phyloP scores from a whole-genome alignment of 768 basidiomycete species.

The Fistulinella prunicolor region DNA sequence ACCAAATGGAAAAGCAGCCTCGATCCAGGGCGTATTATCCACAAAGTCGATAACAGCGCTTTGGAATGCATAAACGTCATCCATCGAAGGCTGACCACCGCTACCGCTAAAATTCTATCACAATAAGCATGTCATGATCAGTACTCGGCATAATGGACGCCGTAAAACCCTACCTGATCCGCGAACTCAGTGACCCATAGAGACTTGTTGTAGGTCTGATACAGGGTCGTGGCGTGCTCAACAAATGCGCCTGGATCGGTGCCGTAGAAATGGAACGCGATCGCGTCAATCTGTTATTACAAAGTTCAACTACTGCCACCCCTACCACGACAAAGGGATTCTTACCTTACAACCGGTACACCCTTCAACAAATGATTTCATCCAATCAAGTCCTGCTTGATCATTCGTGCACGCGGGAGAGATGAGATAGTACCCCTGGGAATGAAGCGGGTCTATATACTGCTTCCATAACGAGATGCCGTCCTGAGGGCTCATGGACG shows the following conservation, averaged over 20 bases:
- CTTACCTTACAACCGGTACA: conserved; percentile 57
- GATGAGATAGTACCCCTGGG: conserved; percentile 57
- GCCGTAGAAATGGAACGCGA: conserved; percentile 77
- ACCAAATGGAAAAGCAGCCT: conserved; percentile 63
- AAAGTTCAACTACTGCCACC: neutral
- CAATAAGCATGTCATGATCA: neutral
- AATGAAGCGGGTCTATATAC: conserved; percentile 59
- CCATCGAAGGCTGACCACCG: conserved; percentile 38
- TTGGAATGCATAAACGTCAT: conserved; percentile 51
- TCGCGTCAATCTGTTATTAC: conserved; percentile 47
- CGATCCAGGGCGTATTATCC: conserved; percentile 38
- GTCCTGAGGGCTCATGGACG: conserved; percentile 52
- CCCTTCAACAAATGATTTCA: conserved; percentile 50
- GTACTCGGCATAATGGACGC: neutral
- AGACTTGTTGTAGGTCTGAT: conserved; percentile 42
- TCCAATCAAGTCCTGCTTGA: conserved; percentile 63
- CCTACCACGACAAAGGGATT: neutral
- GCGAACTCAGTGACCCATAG: conserved; percentile 74
- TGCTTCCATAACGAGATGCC: conserved; percentile 61
- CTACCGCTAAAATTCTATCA: conserved; percentile 51
- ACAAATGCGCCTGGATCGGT: conserved; percentile 48
- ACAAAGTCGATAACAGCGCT: conserved; percentile 41
- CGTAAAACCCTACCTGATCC: conserved; percentile 46
- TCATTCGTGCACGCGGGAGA: conserved; percentile 71
- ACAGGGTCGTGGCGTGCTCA: conserved; percentile 46